phyloP scores from a whole-genome alignment of 1,284 basidiomycete species.

The Rhodotorula sp. region DNA sequence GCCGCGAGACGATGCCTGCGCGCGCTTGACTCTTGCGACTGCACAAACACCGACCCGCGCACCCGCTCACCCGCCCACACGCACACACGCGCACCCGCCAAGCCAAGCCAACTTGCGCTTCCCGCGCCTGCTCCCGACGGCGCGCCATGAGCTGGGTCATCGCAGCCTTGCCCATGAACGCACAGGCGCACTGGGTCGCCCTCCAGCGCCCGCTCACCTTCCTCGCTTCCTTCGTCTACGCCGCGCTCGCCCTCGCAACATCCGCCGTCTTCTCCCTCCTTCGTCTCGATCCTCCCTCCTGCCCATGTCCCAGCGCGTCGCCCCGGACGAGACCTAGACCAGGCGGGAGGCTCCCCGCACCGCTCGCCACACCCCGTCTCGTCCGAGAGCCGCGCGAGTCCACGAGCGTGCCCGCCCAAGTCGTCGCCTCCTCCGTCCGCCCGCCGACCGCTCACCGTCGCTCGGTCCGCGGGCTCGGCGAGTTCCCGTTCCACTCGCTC shows the following conservation, averaged over 20 bases:
- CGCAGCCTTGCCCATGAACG: too few species aligned
- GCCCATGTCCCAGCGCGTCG: neutral
- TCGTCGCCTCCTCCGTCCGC: neutral
- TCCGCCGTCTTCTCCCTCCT: neutral
- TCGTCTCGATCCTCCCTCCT: neutral
- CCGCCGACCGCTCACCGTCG: neutral
- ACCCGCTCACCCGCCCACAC: too few species aligned
- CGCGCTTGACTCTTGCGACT: too few species aligned
- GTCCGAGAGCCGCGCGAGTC: neutral
- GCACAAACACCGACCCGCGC: too few species aligned
- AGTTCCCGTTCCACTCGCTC: conserved; percentile 3
- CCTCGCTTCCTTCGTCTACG: neutral
- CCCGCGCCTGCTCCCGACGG: too few species aligned
- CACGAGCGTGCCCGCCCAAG: neutral
- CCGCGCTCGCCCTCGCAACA: neutral
- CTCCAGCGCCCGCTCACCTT: neutral
- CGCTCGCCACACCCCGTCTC: neutral
- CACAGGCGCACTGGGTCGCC: too few species aligned
- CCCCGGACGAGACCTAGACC: conserved; percentile 8
- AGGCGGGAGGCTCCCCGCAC: too few species aligned
- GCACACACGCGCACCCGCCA: too few species aligned
- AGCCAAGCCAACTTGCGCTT: too few species aligned
- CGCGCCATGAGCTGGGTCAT: too few species aligned
- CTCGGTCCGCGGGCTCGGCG: neutral
- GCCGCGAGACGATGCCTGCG: too few species aligned